Percentiles rank a stretch among this genome's conserved stretches.
phyloP scores from a whole-genome alignment of 2,329 filamentous ascomycete species.

The Gliomastix tumulicola region DNA sequence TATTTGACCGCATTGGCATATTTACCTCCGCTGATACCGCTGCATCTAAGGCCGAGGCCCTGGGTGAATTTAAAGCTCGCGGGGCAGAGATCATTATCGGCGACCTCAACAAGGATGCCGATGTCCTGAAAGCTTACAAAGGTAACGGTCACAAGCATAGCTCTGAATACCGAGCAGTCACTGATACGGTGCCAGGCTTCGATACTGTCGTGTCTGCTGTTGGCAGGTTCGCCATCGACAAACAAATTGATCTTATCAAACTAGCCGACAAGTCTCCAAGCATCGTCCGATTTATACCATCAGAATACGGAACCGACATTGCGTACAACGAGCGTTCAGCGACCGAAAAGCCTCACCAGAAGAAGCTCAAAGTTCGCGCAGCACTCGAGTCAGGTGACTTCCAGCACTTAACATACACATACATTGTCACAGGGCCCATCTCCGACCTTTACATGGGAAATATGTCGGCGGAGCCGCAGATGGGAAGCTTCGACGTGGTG shows the following conservation, averaged over 20 bases:
- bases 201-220: conserved; percentile 62
- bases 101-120: conserved; percentile 25
- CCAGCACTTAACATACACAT: too few species aligned
- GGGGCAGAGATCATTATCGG: conserved; percentile 16
- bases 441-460: not conserved
- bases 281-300: conserved; percentile 60
- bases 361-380: conserved; percentile 58
- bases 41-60: conserved; percentile 10
- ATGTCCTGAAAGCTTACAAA: conserved; percentile 52
- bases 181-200: too few species aligned
- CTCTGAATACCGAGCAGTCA: too few species aligned
- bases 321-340: conserved; percentile 52
- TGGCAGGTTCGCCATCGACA: conserved; percentile 53
- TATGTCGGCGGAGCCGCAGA: not conserved
- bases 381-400: not conserved
- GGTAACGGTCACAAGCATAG: conserved; percentile 14
- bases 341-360: conserved; percentile 60
- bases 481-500: not conserved
- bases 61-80: conserved; percentile 12
- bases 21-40: not conserved
- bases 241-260: conserved; percentile 55
- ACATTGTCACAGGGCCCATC: not conserved
- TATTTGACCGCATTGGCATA: not conserved
- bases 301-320: conserved; percentile 61
- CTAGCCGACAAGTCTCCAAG: conserved; percentile 45